phyloP scores from a whole-genome alignment of 352 stramenopile species.

The Elongisporangium undulatum region DNA sequence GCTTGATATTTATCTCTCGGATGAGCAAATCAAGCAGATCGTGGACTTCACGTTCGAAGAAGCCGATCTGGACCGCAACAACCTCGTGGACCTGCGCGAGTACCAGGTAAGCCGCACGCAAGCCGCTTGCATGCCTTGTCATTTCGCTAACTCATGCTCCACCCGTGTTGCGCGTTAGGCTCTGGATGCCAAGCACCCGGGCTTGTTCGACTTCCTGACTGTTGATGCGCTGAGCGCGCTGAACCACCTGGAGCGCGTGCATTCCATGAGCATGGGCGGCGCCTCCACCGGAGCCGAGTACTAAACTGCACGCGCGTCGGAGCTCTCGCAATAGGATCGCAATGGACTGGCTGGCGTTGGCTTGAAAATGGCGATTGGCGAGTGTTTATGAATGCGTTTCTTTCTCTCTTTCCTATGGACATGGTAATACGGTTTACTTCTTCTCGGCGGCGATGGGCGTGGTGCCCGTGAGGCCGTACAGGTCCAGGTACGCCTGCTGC shows the following conservation, averaged over 20 bases:
- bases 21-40: slow-evolving; percentile 71
- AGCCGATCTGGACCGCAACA: slow-evolving; percentile 72
- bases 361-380: slow-evolving; percentile 1
- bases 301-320: not conserved
- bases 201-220: slow-evolving; percentile 83
- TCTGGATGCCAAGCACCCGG: slow-evolving; percentile 76
- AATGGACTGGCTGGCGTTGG: not conserved
- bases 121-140: not conserved
- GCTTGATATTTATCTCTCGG: slow-evolving; percentile 73
- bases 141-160: slow-evolving; percentile 1
- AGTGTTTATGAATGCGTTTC: not conserved
- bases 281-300: slow-evolving; percentile 8
- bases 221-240: slow-evolving; percentile 81
- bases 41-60: slow-evolving; percentile 84
- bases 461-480: slow-evolving; percentile 80
- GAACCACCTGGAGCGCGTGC: slow-evolving; percentile 80
- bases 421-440: slow-evolving; percentile 20
- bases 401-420: not conserved
- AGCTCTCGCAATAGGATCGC: not conserved
- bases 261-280: slow-evolving; percentile 57
- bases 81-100: slow-evolving; percentile 74
- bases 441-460: slow-evolving; percentile 43
- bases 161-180: slow-evolving; percentile 23
- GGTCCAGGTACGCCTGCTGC: slow-evolving; percentile 79
- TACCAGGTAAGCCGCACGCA: slow-evolving; percentile 56